Conservation (phyloP, 2,329 filamentous ascomycete genomes). For the Metarhizium brunneum region DNA sequence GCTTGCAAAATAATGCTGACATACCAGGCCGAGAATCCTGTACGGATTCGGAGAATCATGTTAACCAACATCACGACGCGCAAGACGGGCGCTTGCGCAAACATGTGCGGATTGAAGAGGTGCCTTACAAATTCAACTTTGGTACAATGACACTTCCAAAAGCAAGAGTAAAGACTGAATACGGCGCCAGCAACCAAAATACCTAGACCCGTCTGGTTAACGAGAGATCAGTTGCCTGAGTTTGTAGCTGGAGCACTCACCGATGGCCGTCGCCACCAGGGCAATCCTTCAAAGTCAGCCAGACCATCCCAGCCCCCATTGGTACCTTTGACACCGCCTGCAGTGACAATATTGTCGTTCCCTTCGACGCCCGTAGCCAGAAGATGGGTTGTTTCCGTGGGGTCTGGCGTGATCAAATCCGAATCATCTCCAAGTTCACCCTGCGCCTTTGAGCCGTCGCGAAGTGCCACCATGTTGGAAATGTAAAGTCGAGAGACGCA, state of each 20-base stretch:
- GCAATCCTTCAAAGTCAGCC: slow-evolving; percentile 49
- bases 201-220: slow-evolving; percentile 39
- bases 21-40: slow-evolving; percentile 72
- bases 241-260: slow-evolving; percentile 28
- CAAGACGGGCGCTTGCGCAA: background rate
- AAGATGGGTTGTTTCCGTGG: slow-evolving; percentile 5
- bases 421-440: background rate
- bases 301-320: slow-evolving; percentile 34
- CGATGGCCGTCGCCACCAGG: slow-evolving; percentile 55
- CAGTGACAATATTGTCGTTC: background rate
- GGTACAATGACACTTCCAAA: slow-evolving; percentile 82
- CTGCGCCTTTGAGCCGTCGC: background rate
- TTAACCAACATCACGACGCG: background rate
- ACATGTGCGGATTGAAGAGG: background rate
- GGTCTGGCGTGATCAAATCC: background rate
- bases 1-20: slow-evolving; percentile 71
- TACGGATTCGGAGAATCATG: background rate
- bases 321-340: slow-evolving; percentile 10
- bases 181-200: slow-evolving; percentile 75
- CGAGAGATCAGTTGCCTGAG: background rate
- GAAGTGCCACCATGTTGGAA: background rate
- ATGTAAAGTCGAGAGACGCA: background rate
- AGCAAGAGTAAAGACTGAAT: slow-evolving; percentile 72
- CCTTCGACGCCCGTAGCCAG: background rate
- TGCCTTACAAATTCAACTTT: slow-evolving; percentile 64